Conservation (phyloP, 805 yeast species). For the Maudiozyma turicensis region DNA sequence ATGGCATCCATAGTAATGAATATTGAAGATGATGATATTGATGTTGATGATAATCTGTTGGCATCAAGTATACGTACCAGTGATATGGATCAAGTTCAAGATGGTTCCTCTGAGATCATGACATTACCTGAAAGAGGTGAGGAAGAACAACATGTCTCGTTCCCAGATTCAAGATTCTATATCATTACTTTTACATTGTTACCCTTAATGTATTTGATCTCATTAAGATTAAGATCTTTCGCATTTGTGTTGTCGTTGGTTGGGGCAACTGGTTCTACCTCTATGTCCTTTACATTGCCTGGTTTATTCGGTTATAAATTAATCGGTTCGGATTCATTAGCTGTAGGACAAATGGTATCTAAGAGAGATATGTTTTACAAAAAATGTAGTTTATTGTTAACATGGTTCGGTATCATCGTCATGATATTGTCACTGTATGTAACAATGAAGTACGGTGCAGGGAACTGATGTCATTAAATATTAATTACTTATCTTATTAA, state of each 20-base stretch:
- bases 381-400: slow-evolving; percentile 44
- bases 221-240: slow-evolving; percentile 59
- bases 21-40: slow-evolving; percentile 8
- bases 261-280: slow-evolving; percentile 89
- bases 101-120: neutral
- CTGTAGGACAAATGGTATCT: slow-evolving; percentile 24
- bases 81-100: slow-evolving; percentile 3
- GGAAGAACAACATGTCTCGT: slow-evolving; percentile 13
- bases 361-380: slow-evolving; percentile 26
- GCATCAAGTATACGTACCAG: slow-evolving; percentile 3
- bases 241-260: slow-evolving; percentile 79
- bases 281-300: slow-evolving; percentile 83
- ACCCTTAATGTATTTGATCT: slow-evolving; percentile 47
- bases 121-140: slow-evolving; percentile 4
- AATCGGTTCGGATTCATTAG: slow-evolving; percentile 34
- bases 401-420: slow-evolving; percentile 60
- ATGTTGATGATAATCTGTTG: slow-evolving; percentile 5
- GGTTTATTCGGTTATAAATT: slow-evolving; percentile 76
- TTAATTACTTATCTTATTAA: no score
- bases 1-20: slow-evolving; percentile 8
- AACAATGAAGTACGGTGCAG: slow-evolving; percentile 16
- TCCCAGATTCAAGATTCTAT: slow-evolving; percentile 17
- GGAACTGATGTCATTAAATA: neutral
- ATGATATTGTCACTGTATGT: slow-evolving; percentile 55
- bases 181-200: slow-evolving; percentile 37